Evolutionary conservation across 805 yeast genomes (phyloP).

Genomic region (Phaffomyces thermotolerans): DNA sequence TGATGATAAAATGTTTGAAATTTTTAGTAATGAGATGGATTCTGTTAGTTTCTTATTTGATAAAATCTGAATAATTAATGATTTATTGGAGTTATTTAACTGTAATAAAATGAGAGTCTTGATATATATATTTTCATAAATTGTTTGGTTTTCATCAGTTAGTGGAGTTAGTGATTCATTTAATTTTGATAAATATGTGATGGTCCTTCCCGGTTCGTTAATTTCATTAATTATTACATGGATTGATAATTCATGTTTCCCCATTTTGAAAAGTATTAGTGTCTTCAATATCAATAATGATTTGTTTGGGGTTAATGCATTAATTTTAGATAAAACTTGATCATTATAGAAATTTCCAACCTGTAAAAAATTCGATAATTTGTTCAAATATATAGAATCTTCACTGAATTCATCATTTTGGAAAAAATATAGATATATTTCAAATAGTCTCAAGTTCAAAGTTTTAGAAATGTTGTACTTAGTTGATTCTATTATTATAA

Average conservation of each 20-base stretch:
- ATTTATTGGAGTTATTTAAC: no score
- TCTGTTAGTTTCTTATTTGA: background rate
- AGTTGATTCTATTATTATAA: constrained; percentile 34
- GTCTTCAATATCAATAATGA: constrained; percentile 43
- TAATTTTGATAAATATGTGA: background rate
- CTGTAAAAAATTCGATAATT: constrained; percentile 29
- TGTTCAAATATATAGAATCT: constrained; percentile 22
- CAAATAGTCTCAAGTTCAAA: constrained; percentile 39
- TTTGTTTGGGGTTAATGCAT: background rate
- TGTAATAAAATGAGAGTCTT: no score
- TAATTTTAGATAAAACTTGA: background rate
- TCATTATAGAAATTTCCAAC: constrained; percentile 8
- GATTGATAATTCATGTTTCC: constrained; percentile 56
- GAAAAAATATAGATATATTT: constrained; percentile 34
- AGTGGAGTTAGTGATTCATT: background rate
- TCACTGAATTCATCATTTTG: constrained; percentile 7
- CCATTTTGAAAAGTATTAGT: constrained; percentile 49
- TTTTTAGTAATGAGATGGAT: background rate
- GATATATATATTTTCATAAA: no score
- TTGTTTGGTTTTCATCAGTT: no score
- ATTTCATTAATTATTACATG: constrained; percentile 52
- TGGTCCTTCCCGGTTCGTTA: constrained; percentile 35
- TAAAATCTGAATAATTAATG: no score
- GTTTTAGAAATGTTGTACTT: constrained; percentile 25
- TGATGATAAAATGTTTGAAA: constrained; percentile 4